Base-by-base conservation (phyloP, 2,329 filamentous ascomycete genomes). In the Pyrenophora tritici-repentis region DNA sequence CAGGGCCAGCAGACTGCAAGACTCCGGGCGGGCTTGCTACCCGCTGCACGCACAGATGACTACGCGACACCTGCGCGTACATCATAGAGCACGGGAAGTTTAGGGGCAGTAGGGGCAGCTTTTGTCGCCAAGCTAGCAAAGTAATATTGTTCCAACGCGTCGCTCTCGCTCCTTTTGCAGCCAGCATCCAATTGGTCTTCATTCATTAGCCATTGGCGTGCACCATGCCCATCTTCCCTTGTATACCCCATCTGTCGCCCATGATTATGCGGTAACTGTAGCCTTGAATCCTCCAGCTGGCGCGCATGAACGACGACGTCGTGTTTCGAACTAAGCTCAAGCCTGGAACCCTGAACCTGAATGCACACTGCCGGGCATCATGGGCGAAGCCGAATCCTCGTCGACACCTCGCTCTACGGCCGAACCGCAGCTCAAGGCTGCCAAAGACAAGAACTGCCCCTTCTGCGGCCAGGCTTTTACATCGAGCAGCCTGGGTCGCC, bases 391-490 rank as follows among this genome's bases (percentile, higher is more conserved):
- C 46, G 71, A 74, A 43, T 75, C 43, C n/a, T 44, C 77, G 54
- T 44, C 78, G 55, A 73, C 73, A 48, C 63, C 68, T 17, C 57
- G 65, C 36, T 65, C 68, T 35, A 65, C 69, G 3, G 44, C 55
- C 29, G 52, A 53, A 39, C 48, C 60, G 36, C 58, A 61, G 60
- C 72, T 73, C 48, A 73, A 77, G 45, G 81, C 88, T 13, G 75
- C 82, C 52, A 97, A 97, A 75, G 92, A 97, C 77, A 91, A 90
- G 70, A 86, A 81, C 58, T 97, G 93, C 72, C 89, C 87, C 31
- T 97, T 90, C 77, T 97, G 93, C 73, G 82, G 86, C 39, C 91
- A 96, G 73, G 82, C 88, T 6, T 97, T 97, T 71, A 97, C 93
- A 13, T 97, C 92, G 1, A 62, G 58, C 24, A 96, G 91, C 2